These are phyloP conservation scores for Aspergillus bombycis DNA, from an alignment of 2,329 filamentous ascomycete species.

Conservation along the genomic window DNA sequence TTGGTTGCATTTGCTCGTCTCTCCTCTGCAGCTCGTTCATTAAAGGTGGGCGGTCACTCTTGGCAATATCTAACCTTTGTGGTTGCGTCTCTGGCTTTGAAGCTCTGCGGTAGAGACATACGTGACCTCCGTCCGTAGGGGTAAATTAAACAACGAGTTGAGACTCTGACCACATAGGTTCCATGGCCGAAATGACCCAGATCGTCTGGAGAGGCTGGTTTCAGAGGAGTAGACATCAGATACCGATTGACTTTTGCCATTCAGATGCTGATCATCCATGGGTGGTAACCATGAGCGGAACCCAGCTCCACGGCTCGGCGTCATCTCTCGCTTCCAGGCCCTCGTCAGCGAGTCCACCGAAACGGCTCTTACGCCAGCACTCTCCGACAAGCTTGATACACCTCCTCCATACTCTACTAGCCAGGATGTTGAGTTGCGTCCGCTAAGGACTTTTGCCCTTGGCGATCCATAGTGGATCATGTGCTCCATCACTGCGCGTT, in stretches of 20 bases:
- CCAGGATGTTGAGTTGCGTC: not conserved
- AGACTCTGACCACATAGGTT: not conserved
- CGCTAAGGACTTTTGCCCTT: slow-evolving; percentile 12
- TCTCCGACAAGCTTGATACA: slow-evolving; percentile 20
- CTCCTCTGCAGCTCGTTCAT: not conserved
- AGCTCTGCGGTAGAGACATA: too few relatives aligned
- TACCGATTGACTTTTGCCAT: not conserved
- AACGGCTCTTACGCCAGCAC: slow-evolving; percentile 22
- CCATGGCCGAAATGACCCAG: not conserved
- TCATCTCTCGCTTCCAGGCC: slow-evolving; percentile 35
- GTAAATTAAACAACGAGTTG: not conserved
- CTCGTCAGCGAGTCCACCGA: slow-evolving; percentile 22
- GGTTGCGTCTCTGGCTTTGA: not conserved
- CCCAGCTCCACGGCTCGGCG: slow-evolving; percentile 28
- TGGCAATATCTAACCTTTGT: not conserved
- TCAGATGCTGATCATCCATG: slow-evolving; percentile 11
- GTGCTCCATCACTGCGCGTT: slow-evolving; percentile 6
- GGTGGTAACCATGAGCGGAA: slow-evolving; percentile 12
- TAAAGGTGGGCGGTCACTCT: not conserved
- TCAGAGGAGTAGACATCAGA: not conserved
- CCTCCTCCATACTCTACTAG: not conserved
- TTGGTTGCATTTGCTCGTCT: slow-evolving; percentile 9
- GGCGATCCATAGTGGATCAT: slow-evolving; percentile 31
- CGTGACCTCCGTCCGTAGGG: not conserved
- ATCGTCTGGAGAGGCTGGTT: not conserved